A percentile compares a stretch with the other conserved stretches of the same genome.
phyloP scores from a whole-genome alignment of 441 rosid species.

The Corymbia calophylla region DNA sequence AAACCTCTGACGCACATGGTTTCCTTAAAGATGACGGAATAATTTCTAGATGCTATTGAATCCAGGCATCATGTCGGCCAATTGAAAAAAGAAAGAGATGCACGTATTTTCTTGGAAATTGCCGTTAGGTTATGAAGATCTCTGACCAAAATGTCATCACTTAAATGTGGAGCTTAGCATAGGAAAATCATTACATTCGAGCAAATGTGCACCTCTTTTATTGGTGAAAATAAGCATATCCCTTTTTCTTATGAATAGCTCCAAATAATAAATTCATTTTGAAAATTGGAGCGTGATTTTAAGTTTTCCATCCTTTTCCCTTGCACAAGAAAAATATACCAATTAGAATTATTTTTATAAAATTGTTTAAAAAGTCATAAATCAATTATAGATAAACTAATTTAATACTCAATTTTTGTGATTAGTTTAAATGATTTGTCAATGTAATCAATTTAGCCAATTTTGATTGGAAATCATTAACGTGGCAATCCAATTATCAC shows the following conservation, averaged over 20 bases:
- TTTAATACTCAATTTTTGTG: neutral
- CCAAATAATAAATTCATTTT: neutral
- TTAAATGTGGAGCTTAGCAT: neutral
- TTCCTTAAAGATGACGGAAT: neutral
- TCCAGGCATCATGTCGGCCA: neutral
- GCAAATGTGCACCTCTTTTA: neutral
- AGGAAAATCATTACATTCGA: neutral
- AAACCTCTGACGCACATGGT: neutral
- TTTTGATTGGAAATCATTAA: neutral
- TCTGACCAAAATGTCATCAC: neutral
- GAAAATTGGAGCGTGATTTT: neutral
- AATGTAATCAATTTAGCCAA: neutral
- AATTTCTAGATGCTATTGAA: neutral
- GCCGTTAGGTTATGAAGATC: neutral
- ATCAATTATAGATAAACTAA: neutral
- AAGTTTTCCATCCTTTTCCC: neutral
- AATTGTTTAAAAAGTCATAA: neutral
- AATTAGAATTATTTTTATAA: neutral
- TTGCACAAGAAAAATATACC: neutral
- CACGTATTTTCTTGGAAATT: neutral
- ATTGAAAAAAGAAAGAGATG: neutral
- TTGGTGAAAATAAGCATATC: neutral
- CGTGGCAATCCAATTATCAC: fast-evolving
- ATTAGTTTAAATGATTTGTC: fast-evolving
- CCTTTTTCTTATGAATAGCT: neutral